Evolutionary conservation across 768 basidiomycete species (phyloP).

Genomic region (Leucocoprinus sp.): DNA sequence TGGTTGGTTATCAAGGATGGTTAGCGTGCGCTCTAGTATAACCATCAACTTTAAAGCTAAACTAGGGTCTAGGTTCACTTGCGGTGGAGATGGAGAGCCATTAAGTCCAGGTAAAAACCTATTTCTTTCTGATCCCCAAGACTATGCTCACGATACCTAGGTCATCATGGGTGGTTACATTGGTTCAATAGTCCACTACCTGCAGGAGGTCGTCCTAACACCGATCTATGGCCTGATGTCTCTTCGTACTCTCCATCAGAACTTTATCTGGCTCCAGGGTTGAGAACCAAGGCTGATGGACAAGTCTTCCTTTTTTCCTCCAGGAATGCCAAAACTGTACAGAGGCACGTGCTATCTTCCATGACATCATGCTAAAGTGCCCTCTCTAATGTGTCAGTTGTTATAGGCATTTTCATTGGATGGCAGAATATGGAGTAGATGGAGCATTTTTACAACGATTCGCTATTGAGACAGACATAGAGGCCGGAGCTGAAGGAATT

Average conservation of each 20-base stretch:
- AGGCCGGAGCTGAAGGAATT: conserved; percentile 46
- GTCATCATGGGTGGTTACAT: conserved; percentile 82
- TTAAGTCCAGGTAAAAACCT: conserved; percentile 52
- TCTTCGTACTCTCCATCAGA: conserved; percentile 65
- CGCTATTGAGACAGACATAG: conserved; percentile 55
- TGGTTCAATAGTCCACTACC: conserved; percentile 70
- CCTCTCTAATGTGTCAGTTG: neutral
- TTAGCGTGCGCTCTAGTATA: conserved; percentile 21
- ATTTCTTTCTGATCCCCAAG: neutral
- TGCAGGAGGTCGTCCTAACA: conserved; percentile 61
- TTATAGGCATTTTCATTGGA: conserved; percentile 68
- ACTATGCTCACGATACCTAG: conserved; percentile 17
- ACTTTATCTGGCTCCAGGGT: conserved; percentile 60
- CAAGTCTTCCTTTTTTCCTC: conserved; percentile 73
- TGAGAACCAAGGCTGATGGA: conserved; percentile 45
- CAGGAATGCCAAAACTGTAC: conserved; percentile 65
- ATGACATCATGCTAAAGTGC: neutral
- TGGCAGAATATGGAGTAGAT: conserved; percentile 74
- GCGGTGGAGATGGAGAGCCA: conserved; percentile 58
- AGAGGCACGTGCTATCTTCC: conserved; percentile 27
- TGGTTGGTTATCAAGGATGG: conserved; percentile 88
- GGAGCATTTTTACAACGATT: conserved; percentile 81
- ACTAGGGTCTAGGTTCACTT: conserved; percentile 51
- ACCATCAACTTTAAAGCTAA: neutral
- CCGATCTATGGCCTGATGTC: conserved; percentile 75